Evolutionary conservation across 129 eudicot species (phyloP).

Genomic region (Artemisia argyi): DNA sequence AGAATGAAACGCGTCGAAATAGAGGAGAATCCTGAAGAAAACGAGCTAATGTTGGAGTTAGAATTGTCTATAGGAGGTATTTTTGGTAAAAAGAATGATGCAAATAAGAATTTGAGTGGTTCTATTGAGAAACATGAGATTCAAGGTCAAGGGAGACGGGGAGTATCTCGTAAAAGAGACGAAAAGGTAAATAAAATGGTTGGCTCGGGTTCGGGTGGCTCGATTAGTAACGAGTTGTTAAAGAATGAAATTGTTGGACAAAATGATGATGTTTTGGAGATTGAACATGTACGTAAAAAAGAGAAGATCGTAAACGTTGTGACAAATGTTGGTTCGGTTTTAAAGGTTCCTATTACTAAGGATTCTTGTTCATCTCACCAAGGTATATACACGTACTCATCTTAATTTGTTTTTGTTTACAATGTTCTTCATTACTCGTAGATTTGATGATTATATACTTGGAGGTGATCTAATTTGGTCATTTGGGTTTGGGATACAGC

Average conservation of each 20-base stretch:
- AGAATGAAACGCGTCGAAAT: conserved; percentile 5
- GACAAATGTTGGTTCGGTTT: neutral
- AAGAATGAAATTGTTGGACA: neutral
- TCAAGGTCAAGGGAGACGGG: conserved; percentile 47
- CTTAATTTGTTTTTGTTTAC: neutral
- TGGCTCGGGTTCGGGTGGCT: conserved; percentile 27
- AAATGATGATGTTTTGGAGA: conserved; percentile 21
- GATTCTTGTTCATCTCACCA: conserved; percentile 44
- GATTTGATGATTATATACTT: no score
- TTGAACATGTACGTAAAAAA: conserved; percentile 30
- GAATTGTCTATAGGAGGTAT: conserved; percentile 65
- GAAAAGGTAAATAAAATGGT: conserved; percentile 32
- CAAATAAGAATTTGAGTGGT: conserved; percentile 2
- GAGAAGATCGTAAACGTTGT: conserved; percentile 14
- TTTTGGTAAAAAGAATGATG: conserved; percentile 28
- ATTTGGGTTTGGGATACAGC: no score
- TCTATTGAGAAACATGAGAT: conserved; percentile 36
- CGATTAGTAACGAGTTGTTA: conserved; percentile 18
- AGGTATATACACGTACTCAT: conserved; percentile 25
- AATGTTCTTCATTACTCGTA: no score
- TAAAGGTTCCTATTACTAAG: conserved; percentile 24
- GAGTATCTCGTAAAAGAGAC: conserved; percentile 41
- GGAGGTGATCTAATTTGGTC: no score
- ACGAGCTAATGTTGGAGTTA: conserved; percentile 64
- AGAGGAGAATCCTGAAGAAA: conserved; percentile 28